Base-by-base conservation (phyloP, 805 yeast species). In the Yarrowia sp. region DNA sequence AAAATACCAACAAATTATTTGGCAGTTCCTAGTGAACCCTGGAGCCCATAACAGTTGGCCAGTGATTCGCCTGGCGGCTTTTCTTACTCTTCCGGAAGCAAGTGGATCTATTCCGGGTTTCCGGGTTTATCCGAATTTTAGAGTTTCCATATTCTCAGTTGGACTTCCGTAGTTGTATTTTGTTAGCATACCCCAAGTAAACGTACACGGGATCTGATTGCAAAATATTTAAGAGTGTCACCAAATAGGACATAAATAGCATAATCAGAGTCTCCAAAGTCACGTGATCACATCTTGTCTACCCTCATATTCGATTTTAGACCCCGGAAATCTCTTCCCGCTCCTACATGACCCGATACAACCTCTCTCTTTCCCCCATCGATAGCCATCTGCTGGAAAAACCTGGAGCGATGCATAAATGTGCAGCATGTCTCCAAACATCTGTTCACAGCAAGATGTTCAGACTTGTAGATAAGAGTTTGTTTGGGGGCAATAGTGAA, bases 41-140 rank as follows among this genome's bases (percentile, higher is more conserved):
- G n/a, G n/a, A n/a, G n/a, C n/a, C n/a, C n/a, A n/a, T n/a, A n/a
- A n/a, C n/a, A n/a, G n/a, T n/a, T n/a, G n/a, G n/a, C n/a, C n/a
- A n/a, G n/a, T n/a, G n/a, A n/a, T n/a, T n/a, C n/a, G n/a, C n/a
- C n/a, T n/a, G n/a, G n/a, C n/a, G n/a, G n/a, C n/a, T 14, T n/a
- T 43, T 24, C 16, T 4, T 24, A 30, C 36, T 7, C 24, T 17
- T 7, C 11, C 52, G 52, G 52, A 30, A 11, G 24, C 24, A 46
- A 46, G 52, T 46, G 52, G 52, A 14, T 46, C 52, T 28, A 26
- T 28, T 30, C 54, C 54, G 28, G 19, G 36, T 19, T 16, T 48
- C 54, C 54, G 54, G 54, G 38, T 48, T 48, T 32, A 48, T 48
- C 54, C 54, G 54, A 48, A 2, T 4, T 19, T 48, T 48, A 7